phyloP scores from a whole-genome alignment of 2,329 filamentous ascomycete genomes.

The Dactylellina cionopaga region DNA sequence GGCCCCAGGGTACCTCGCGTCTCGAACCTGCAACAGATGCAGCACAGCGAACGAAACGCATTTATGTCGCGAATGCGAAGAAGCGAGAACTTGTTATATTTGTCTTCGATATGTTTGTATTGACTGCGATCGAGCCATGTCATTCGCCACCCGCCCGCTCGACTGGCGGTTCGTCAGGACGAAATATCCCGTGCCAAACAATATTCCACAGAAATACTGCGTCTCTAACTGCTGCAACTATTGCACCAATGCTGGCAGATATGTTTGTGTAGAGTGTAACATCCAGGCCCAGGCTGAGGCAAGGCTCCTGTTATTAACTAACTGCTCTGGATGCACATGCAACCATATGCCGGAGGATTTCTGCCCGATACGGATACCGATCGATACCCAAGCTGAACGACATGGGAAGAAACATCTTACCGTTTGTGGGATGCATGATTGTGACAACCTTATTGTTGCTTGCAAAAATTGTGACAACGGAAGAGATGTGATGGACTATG shows the following conservation, averaged over 20 bases:
- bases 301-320: slow-evolving; percentile 25
- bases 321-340: slow-evolving; percentile 46
- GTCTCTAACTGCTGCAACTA: slow-evolving; percentile 49
- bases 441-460: slow-evolving; percentile 38
- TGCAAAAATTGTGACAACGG: slow-evolving; percentile 48
- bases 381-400: slow-evolving; percentile 44
- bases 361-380: slow-evolving; percentile 44
- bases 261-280: slow-evolving; percentile 47
- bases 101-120: slow-evolving; percentile 47
- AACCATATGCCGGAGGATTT: slow-evolving; percentile 48
- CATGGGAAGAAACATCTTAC: slow-evolving; percentile 48
- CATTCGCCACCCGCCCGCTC: slow-evolving; percentile 43
- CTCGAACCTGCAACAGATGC: slow-evolving; percentile 27
- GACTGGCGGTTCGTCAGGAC: slow-evolving; percentile 44
- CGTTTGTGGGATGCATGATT: slow-evolving; percentile 43
- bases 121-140: slow-evolving; percentile 38
- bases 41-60: slow-evolving; percentile 16
- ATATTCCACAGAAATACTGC: slow-evolving; percentile 46
- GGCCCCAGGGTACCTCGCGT: slow-evolving; percentile 31
- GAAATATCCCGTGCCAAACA: slow-evolving; percentile 23
- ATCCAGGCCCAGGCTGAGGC: slow-evolving; percentile 35
- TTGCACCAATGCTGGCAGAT: slow-evolving; percentile 46
- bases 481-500: slow-evolving; percentile 48
- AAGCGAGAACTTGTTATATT: slow-evolving; percentile 49
- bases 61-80: slow-evolving; percentile 50